Conservation (phyloP, 257 asterid genomes). For the Nicotiana obtusifolia region DNA sequence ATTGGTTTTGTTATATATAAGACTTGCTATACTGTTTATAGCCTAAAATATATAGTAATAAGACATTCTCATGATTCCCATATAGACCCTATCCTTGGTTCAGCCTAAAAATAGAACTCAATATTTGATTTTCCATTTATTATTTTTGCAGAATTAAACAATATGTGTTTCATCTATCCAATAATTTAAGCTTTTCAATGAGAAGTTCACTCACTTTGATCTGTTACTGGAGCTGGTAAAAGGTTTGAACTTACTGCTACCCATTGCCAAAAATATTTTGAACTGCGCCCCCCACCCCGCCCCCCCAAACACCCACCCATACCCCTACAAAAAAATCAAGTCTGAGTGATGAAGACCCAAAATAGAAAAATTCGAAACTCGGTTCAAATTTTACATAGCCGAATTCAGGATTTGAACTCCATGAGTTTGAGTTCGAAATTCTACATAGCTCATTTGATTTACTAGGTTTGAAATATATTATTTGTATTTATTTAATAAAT, state of each 20-base stretch:
- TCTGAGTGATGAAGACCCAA: too few species aligned
- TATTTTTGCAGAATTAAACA: not conserved
- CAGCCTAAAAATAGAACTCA: not conserved
- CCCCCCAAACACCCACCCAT: too few species aligned
- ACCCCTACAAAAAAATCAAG: too few species aligned
- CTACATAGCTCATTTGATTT: too few species aligned
- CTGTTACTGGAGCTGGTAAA: not conserved
- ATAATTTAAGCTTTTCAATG: not conserved
- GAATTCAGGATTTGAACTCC: too few species aligned
- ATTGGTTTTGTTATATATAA: not conserved
- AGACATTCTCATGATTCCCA: not conserved
- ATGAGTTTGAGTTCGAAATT: too few species aligned
- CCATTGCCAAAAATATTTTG: not conserved
- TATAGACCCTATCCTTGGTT: not conserved
- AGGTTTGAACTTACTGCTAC: not conserved
- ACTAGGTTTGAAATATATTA: too few species aligned
- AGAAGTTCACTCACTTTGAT: not conserved
- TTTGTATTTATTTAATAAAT: too few species aligned
- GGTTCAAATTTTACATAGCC: too few species aligned
- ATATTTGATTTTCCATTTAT: not conserved
- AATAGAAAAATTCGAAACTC: too few species aligned
- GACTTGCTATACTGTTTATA: not conserved
- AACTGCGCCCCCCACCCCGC: too few species aligned
- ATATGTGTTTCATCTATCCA: not conserved
- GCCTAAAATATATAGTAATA: not conserved